Evolutionary conservation across 2,329 filamentous ascomycete species (phyloP).

Genomic region (Botrytis hyacinthi): DNA sequence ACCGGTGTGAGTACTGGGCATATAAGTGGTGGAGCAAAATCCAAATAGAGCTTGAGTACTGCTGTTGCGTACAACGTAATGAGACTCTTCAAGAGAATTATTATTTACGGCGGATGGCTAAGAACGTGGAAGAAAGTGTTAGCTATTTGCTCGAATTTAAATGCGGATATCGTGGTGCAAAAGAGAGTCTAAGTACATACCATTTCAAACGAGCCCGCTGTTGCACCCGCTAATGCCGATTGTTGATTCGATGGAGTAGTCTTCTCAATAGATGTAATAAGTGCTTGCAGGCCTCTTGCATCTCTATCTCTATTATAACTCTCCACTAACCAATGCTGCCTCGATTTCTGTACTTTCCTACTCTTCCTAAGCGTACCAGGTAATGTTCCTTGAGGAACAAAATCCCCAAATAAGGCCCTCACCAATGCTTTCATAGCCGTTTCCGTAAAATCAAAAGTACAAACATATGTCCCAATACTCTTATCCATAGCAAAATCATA

Average conservation of each 20-base stretch:
- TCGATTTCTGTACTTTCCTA: constrained; percentile 82
- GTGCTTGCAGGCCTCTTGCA: constrained; percentile 66
- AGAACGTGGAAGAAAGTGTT: neutral
- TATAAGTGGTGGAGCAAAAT: constrained; percentile 86
- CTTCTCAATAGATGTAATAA: constrained; percentile 69
- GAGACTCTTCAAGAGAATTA: constrained; percentile 59
- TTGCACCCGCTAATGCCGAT: constrained; percentile 62
- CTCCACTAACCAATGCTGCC: constrained; percentile 93
- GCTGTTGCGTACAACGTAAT: constrained; percentile 92
- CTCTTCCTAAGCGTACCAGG: constrained; percentile 80
- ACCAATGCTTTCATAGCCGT: constrained; percentile 83
- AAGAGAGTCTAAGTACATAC: constrained; percentile 34
- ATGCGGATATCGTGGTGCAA: constrained; percentile 1
- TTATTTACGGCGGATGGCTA: neutral
- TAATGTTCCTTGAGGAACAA: constrained; percentile 56
- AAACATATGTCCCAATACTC: constrained; percentile 86
- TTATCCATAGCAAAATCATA: constrained; percentile 96
- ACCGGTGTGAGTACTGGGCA: constrained; percentile 52
- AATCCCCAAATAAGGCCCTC: constrained; percentile 78
- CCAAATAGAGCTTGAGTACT: constrained; percentile 89
- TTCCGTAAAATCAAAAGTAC: constrained; percentile 95
- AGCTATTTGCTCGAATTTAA: neutral
- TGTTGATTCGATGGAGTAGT: constrained; percentile 63
- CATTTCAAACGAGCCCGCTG: constrained; percentile 73
- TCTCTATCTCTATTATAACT: constrained; percentile 81